Base-by-base conservation (phyloP, 805 yeast species). In the Pachysolen tannophilus region DNA sequence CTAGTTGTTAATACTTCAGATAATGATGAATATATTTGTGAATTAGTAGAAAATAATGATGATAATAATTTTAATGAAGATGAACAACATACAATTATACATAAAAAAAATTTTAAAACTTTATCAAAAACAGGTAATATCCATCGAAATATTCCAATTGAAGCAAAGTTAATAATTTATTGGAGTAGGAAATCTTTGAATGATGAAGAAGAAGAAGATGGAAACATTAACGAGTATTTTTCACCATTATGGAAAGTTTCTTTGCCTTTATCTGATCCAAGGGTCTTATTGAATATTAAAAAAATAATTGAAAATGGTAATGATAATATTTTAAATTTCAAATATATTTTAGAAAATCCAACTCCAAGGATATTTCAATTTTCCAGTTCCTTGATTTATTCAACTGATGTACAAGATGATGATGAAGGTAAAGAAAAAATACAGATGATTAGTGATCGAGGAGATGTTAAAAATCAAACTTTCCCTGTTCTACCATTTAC, bases 271-370 rank as follows among this genome's bases (percentile, higher is more conserved):
- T 63, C 76, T 38, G 90, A 82, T 47, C 90, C 92, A 4, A 54
- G 92, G 33, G 75, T 78, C 3, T 52, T 82, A 21, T 61, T 79
- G 3, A 56, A 53, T n/a, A 49, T 63, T 3, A n/a, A n/a, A n/a
- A n/a, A n/a, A n/a, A n/a, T n/a, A n/a, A 24, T 26, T 10, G 50
- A 40, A 27, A 44, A 41, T 2, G 45, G 45, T 21, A 41, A 42
- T 9, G 14, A 42, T 21, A 47, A 43, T 20, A 42, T 39, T 2
- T 44, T 62, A 11, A 53, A 49, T 28, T 50, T 75, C 29, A 60
- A 49, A 10, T 83, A 72, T 49, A 63, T 66, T 34, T 48, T 84
- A 32, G 94, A 84, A 49, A 84, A 84, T 48, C 87, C 94, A 10
- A 80, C 94, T 0, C 65, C 81, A 3, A 63, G 80, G 29, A 68